A percentile compares a stretch with the other conserved stretches of the same genome.
These are phyloP conservation scores for Sugiyamaella qingdaonensis DNA, from an alignment of 805 yeast genomes.

Conservation along the genomic window DNA sequence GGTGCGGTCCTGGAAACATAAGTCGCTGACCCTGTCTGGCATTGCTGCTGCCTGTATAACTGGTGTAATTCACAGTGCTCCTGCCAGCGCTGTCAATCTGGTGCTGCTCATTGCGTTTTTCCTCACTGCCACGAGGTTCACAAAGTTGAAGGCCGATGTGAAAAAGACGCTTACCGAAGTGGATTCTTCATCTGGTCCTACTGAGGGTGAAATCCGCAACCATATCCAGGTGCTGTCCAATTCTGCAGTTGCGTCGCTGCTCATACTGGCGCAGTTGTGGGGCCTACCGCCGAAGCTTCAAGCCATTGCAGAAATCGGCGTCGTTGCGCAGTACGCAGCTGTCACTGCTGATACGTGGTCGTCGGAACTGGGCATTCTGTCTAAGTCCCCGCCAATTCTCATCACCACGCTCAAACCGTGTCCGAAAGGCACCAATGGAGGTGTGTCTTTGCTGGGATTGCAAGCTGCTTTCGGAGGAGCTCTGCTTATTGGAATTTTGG, in stretches of 20 bases:
- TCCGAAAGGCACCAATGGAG: constrained; percentile 48
- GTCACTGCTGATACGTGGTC: constrained; percentile 48
- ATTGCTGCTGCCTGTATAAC: constrained; percentile 36
- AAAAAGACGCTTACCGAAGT: constrained; percentile 34
- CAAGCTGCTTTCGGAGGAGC: constrained; percentile 38
- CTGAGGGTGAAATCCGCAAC: constrained; percentile 33
- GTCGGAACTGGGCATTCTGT: constrained; percentile 43
- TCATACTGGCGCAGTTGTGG: constrained; percentile 29
- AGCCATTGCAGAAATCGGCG: constrained; percentile 23
- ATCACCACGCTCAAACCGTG: constrained; percentile 40
- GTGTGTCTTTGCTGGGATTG: constrained; percentile 38
- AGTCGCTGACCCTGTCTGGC: constrained; percentile 38
- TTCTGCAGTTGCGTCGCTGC: constrained; percentile 36
- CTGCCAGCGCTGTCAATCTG: constrained; percentile 35
- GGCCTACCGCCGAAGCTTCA: constrained; percentile 1
- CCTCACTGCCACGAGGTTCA: constrained; percentile 37
- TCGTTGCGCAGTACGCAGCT: constrained; percentile 39
- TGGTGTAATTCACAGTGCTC: constrained; percentile 40
- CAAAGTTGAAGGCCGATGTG: constrained; percentile 37
- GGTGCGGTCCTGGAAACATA: constrained; percentile 32
- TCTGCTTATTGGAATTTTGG: constrained; percentile 31
- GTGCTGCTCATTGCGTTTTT: constrained; percentile 36
- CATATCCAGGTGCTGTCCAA: constrained; percentile 42
- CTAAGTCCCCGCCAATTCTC: constrained; percentile 36
- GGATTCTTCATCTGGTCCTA: background rate